Conservation (phyloP, 2,329 filamentous ascomycete genomes). For the Tolypocladium sp. region DNA sequence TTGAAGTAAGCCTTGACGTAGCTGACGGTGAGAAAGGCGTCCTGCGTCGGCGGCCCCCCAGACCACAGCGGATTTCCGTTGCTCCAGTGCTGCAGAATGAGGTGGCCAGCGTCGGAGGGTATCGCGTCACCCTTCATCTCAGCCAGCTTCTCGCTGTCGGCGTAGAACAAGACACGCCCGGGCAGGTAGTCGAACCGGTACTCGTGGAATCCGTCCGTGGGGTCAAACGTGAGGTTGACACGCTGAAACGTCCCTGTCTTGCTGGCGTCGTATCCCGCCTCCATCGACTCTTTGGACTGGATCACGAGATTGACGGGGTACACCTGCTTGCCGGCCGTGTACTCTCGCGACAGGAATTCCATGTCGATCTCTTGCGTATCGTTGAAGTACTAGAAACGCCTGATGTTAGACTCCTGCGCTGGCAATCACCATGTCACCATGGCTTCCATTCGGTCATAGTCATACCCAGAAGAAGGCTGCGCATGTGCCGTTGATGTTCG, state of each 20-base stretch:
- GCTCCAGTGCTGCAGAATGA: conserved; percentile 70
- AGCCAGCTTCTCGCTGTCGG: conserved; percentile 49
- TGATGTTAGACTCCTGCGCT: neutral
- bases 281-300: conserved; percentile 52
- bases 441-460: neutral
- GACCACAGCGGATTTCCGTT: conserved; percentile 68
- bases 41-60: conserved; percentile 54
- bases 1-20: conserved; percentile 80
- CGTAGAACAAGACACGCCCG: conserved; percentile 56
- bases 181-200: conserved; percentile 70
- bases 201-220: conserved; percentile 59
- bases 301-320: conserved; percentile 67
- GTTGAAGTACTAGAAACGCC: conserved; percentile 54
- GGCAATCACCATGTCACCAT: neutral
- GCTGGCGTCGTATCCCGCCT: conserved; percentile 53
- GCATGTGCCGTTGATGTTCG: conserved; percentile 56
- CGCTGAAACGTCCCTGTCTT: conserved; percentile 48
- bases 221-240: conserved; percentile 55
- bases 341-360: conserved; percentile 65
- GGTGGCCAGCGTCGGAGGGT: conserved; percentile 51
- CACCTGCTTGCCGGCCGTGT: conserved; percentile 36
- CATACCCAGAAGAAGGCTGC: conserved; percentile 70
- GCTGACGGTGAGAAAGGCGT: conserved; percentile 54
- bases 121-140: conserved; percentile 47
- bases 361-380: conserved; percentile 75